Evolutionary conservation across 176 grass and related monocot species (phyloP).

Genomic region (Oryza glumipatula): DNA sequence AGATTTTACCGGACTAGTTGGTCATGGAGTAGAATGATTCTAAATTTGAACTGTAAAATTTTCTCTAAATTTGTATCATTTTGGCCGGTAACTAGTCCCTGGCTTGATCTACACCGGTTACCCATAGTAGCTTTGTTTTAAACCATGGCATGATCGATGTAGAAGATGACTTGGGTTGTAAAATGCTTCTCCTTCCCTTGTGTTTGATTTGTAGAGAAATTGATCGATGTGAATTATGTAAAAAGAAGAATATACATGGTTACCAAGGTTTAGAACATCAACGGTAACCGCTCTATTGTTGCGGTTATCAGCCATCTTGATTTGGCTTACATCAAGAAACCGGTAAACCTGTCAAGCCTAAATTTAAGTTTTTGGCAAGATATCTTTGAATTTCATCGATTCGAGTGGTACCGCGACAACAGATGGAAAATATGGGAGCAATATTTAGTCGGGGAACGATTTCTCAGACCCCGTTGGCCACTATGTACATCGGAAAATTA

Average conservation of each 20-base stretch:
- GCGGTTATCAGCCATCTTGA: background rate
- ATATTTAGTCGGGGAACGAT: background rate
- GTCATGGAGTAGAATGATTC: background rate
- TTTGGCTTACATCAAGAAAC: background rate
- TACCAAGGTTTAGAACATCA: no score
- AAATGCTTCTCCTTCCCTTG: background rate
- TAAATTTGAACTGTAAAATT: background rate
- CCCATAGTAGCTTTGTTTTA: background rate
- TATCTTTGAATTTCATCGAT: background rate
- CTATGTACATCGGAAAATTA: background rate
- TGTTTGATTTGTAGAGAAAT: background rate
- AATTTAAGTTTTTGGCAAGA: background rate
- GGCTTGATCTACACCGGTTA: no score
- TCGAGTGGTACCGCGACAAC: background rate
- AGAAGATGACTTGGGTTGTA: background rate
- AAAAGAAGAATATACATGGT: background rate
- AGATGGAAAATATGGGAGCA: fast-evolving
- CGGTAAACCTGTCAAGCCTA: background rate
- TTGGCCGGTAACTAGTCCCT: no score
- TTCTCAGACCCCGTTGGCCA: background rate
- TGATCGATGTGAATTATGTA: background rate
- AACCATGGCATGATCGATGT: background rate
- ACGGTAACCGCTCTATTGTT: no score
- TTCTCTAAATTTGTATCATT: background rate
- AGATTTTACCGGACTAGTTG: background rate